Percentiles rank a stretch among this genome's conserved stretches.
These are phyloP conservation scores for Metahyphopichia silvanorum DNA, from an alignment of 805 yeast genomes.

Conservation along the genomic window DNA sequence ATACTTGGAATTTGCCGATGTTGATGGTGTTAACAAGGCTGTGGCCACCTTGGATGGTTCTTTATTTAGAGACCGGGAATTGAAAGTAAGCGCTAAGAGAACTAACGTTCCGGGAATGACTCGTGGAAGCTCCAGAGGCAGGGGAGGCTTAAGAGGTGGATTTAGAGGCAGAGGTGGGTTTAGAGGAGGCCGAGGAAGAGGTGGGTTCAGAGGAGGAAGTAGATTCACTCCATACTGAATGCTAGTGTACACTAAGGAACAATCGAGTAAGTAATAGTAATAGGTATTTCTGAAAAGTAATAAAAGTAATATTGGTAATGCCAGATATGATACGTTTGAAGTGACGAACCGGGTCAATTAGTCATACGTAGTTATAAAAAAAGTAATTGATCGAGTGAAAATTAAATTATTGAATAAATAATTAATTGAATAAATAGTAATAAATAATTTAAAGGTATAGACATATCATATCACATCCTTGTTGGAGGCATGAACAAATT, in stretches of 20 bases:
- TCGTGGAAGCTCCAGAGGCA: slow-evolving; percentile 14
- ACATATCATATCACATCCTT: slow-evolving; percentile 1
- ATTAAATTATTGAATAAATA: slow-evolving; percentile 1
- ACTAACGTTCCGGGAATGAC: slow-evolving; percentile 76
- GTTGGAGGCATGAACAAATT: slow-evolving; percentile 18
- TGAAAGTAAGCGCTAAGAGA: slow-evolving; percentile 74
- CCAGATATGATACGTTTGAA: too few relatives aligned
- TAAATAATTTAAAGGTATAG: slow-evolving; percentile 1
- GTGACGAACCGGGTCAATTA: too few relatives aligned
- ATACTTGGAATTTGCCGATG: slow-evolving; percentile 76
- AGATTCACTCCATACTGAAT: too few relatives aligned
- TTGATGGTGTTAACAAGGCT: slow-evolving; percentile 62
- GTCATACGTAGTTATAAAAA: too few relatives aligned
- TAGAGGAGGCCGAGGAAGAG: slow-evolving; percentile 16
- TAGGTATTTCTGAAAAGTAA: too few relatives aligned
- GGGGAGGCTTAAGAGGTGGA: slow-evolving; percentile 25
- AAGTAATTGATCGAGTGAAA: neutral
- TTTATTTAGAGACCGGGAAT: slow-evolving; percentile 61
- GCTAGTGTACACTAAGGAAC: too few relatives aligned
- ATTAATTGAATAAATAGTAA: neutral
- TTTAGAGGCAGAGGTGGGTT: slow-evolving; percentile 15
- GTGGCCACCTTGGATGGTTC: slow-evolving; percentile 59
- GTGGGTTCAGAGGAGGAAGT: slow-evolving; percentile 16
- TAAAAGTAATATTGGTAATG: too few relatives aligned
- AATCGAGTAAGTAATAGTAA: too few relatives aligned